phyloP scores from a whole-genome alignment of 345 rosid genomes.

The Cardamine resedifolia region DNA sequence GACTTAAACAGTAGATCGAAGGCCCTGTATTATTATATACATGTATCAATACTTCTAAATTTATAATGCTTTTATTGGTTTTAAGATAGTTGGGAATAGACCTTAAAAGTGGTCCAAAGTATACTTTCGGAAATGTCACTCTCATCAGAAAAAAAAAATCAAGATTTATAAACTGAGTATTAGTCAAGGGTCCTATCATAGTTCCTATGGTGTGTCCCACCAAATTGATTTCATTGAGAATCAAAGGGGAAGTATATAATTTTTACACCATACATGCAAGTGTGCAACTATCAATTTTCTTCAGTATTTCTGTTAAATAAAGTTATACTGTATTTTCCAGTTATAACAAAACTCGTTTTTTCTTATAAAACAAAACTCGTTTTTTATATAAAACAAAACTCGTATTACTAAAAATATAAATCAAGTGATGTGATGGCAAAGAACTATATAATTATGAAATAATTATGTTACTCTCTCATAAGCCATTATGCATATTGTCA shows the following conservation, averaged over 20 bases:
- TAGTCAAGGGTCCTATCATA: constrained; percentile 41
- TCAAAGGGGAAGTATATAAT: neutral
- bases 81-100: constrained; percentile 40
- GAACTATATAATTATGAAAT: neutral
- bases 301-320: neutral
- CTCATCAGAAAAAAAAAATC: constrained; percentile 18
- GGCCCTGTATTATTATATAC: neutral
- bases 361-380: too few relatives aligned
- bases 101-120: constrained; percentile 45
- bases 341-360: neutral
- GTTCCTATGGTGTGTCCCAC: constrained; percentile 36
- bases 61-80: constrained; percentile 12
- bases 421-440: neutral
- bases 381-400: too few relatives aligned
- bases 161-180: constrained; percentile 34
- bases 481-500: neutral
- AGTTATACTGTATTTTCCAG: neutral
- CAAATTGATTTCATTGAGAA: constrained; percentile 34
- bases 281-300: constrained; percentile 18
- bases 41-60: constrained; percentile 6
- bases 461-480: neutral
- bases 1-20: neutral
- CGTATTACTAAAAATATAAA: neutral
- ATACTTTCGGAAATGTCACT: constrained; percentile 41
- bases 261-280: constrained; percentile 26